These are phyloP conservation scores for Eutypa lata DNA, from an alignment of 2,329 filamentous ascomycete species.

Conservation along the genomic window DNA sequence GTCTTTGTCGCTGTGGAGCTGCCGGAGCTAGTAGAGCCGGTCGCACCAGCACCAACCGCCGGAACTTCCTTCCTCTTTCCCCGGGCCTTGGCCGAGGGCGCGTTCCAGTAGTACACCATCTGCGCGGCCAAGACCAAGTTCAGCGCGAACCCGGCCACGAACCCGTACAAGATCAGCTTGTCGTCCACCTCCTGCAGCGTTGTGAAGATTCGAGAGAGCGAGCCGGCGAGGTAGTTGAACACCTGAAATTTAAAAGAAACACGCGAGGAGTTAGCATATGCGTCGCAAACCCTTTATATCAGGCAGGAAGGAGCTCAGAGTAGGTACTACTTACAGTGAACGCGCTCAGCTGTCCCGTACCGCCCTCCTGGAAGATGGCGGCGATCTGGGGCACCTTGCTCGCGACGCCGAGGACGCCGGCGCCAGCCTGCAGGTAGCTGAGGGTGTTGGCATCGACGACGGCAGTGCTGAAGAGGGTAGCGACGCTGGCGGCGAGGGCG, in stretches of 20 bases:
- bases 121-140: constrained; percentile 84
- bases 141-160: constrained; percentile 85
- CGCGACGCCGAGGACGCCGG: constrained; percentile 77
- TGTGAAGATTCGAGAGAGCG: constrained; percentile 92
- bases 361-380: constrained; percentile 78
- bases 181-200: constrained; percentile 97
- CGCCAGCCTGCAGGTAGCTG: constrained; percentile 76
- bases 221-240: constrained; percentile 95
- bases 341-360: constrained; percentile 92
- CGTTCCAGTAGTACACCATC: constrained; percentile 97
- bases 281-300: too few relatives aligned
- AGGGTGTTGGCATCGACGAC: constrained; percentile 66
- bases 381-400: constrained; percentile 94
- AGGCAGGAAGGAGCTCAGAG: too few relatives aligned
- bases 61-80: constrained; percentile 37
- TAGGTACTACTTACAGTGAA: constrained; percentile 69
- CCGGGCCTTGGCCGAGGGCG: constrained; percentile 43
- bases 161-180: constrained; percentile 92
- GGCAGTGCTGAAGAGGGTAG: constrained; percentile 65
- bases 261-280: not conserved
- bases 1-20: constrained; percentile 25
- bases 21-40: constrained; percentile 24
- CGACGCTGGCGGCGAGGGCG: constrained; percentile 65
- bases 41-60: constrained; percentile 17
- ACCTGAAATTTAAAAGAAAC: constrained; percentile 54